phyloP scores from a whole-genome alignment of 441 rosid species.

The Codiaeum variegatum region DNA sequence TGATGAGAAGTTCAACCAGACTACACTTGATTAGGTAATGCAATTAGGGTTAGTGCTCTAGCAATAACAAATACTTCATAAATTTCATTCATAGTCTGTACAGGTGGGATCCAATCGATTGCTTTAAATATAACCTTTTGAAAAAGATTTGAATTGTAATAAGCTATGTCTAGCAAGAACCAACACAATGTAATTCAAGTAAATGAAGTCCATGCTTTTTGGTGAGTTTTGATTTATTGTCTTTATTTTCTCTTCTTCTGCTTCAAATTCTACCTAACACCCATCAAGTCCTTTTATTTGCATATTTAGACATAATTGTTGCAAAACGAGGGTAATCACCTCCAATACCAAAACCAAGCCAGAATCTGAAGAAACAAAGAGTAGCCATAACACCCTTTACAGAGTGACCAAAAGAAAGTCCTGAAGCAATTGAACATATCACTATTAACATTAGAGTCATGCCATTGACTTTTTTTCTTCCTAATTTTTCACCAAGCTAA shows the following conservation, averaged over 20 bases:
- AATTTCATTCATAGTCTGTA: conserved; percentile 61
- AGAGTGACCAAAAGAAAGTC: conserved; percentile 52
- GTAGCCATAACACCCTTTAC: conserved; percentile 56
- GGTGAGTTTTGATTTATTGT: conserved; percentile 17
- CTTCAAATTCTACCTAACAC: conserved; percentile 61
- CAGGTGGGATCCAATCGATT: conserved; percentile 66
- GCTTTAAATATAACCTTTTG: conserved; percentile 77
- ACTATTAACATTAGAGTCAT: conserved; percentile 75
- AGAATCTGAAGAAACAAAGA: conserved; percentile 76
- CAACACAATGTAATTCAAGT: conserved; percentile 60
- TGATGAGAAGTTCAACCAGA: too few relatives aligned
- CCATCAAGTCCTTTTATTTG: conserved; percentile 77
- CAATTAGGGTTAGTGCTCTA: conserved; percentile 66
- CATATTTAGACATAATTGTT: conserved; percentile 77
- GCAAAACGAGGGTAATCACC: conserved; percentile 83
- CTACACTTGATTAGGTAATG: too few relatives aligned
- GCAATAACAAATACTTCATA: conserved; percentile 62
- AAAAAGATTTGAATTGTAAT: conserved; percentile 66
- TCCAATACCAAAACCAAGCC: conserved; percentile 90
- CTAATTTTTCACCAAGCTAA: conserved; percentile 78
- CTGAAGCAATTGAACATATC: conserved; percentile 56
- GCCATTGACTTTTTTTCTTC: conserved; percentile 68
- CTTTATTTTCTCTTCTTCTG: conserved; percentile 42
- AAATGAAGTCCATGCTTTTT: conserved; percentile 54
- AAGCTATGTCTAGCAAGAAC: conserved; percentile 75